These are phyloP conservation scores for Penicillium expansum DNA, from an alignment of 2,329 filamentous ascomycete species.

Conservation along the genomic window DNA sequence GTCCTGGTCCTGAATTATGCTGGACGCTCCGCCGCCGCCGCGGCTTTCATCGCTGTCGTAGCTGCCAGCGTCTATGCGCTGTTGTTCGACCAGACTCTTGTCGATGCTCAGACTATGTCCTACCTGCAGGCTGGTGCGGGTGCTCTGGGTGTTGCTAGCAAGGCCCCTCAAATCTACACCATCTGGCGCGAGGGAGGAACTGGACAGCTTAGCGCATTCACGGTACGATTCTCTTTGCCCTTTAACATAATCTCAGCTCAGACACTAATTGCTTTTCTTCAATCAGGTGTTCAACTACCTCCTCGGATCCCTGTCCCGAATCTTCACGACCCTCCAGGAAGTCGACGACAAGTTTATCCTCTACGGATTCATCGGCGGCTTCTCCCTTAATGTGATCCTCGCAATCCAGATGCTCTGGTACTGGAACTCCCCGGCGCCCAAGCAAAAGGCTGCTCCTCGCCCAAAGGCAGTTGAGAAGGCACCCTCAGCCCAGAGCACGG, in stretches of 20 bases:
- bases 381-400: slow-evolving; percentile 81
- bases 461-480: slow-evolving; percentile 28
- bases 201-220: slow-evolving; percentile 93
- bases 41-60: slow-evolving; percentile 73
- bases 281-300: slow-evolving; percentile 95
- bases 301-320: slow-evolving; percentile 82
- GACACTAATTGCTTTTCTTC: slow-evolving; percentile 11
- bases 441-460: slow-evolving; percentile 36
- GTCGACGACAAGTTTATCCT: slow-evolving; percentile 95
- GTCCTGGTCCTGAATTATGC: slow-evolving; percentile 82
- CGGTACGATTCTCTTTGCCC: slow-evolving; percentile 58
- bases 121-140: slow-evolving; percentile 84
- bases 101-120: slow-evolving; percentile 65
- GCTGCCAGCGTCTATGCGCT: slow-evolving; percentile 68
- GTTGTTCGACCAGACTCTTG: slow-evolving; percentile 60
- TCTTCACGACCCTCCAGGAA: slow-evolving; percentile 97
- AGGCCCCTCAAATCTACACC: slow-evolving; percentile 87
- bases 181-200: slow-evolving; percentile 84
- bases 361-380: slow-evolving; percentile 89
- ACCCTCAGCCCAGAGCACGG: slow-evolving; percentile 38
- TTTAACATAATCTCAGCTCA: not conserved
- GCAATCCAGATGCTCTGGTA: slow-evolving; percentile 92
- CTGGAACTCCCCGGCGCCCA: slow-evolving; percentile 67
- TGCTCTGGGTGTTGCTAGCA: slow-evolving; percentile 78
- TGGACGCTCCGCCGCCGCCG: slow-evolving; percentile 65